Percentiles rank a stretch among this genome's conserved stretches.
Evolutionary conservation across 1,284 basidiomycete genomes (phyloP).

Genomic region (Leccinum subspadiceum): DNA sequence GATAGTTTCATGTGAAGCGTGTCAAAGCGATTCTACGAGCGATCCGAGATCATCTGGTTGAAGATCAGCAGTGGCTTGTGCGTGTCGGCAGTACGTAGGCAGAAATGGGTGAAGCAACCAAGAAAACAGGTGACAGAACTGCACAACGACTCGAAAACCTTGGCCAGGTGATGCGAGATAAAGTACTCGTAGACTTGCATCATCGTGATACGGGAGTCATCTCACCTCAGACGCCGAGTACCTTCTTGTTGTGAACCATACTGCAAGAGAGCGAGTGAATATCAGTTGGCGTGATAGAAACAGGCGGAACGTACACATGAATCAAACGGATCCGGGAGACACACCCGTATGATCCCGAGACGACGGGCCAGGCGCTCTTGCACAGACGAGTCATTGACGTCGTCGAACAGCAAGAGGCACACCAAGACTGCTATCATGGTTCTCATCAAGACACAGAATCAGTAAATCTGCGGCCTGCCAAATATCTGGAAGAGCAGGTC

Average conservation of each 20-base stretch:
- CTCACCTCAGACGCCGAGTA: constrained; percentile 92
- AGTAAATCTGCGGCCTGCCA: constrained; percentile 13
- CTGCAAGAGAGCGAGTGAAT: constrained; percentile 35
- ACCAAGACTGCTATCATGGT: constrained; percentile 21
- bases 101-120: constrained; percentile 97
- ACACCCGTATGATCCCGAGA: constrained; percentile 18
- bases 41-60: constrained; percentile 88
- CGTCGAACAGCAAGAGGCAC: constrained; percentile 25
- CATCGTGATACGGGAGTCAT: constrained; percentile 94
- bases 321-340: constrained; percentile 14
- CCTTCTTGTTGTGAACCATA: constrained; percentile 91
- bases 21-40: constrained; percentile 94
- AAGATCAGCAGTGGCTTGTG: constrained; percentile 88
- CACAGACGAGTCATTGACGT: constrained; percentile 14
- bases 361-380: constrained; percentile 23
- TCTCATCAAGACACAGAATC: constrained; percentile 22
- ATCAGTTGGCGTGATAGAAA: too few relatives aligned
- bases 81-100: constrained; percentile 89
- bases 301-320: too few relatives aligned
- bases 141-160: constrained; percentile 96
- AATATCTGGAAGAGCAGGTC: constrained; percentile 19
- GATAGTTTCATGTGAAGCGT: constrained; percentile 88
- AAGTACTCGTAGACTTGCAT: constrained; percentile 99
- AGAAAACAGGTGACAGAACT: constrained; percentile 98
- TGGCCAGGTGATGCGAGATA: constrained; percentile 96